Base-by-base conservation (phyloP, 305 asterid species). In the Fraxinus angustifolia region DNA sequence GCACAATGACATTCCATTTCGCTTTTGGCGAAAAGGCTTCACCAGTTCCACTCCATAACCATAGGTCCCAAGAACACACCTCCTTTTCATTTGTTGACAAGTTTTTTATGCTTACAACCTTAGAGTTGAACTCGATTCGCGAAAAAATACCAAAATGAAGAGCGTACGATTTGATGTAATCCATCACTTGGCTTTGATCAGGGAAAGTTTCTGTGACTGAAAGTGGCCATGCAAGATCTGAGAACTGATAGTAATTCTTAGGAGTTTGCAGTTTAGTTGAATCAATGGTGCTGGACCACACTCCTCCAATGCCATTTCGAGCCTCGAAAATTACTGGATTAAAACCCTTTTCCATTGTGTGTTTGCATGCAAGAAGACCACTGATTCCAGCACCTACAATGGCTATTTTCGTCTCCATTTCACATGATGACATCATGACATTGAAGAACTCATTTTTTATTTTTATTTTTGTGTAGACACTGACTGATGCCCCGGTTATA, bases 301-400 rank as follows among this genome's bases (percentile, higher is more conserved):
- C 89, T 21, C 92, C 94, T 0, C 92, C 93, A 8, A 87, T 72
- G 84, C 77, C 56, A 11, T 78, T 71, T 2, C 76, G 78, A 6
- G 88, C 84, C 78, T 92, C 94, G n/a, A 89, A 90, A 10, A 92
- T 87, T 0, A 86, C 36, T 0, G 94, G 92, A 30, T 80, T 77
- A 60, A 90, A 87, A 0, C 93, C 92, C 81, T 83, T 86, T 48
- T 87, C 83, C 3, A 78, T 3, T n/a, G 84, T 80, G 78, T 90
- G 89, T 75, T 87, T 91, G 84, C 93, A 90, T 19, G 93, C 91
- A 35, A 91, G 89, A 14, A 91, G 83, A 62, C 95, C 95, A 8
- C 93, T 91, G 17, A 91, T 87, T 58, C 95, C 93, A 8, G 91
- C 91, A 0, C 95, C 92, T 30, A 90, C 82, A 8, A 90, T 88